A percentile compares a stretch with the other conserved stretches of the same genome.
phyloP scores from a whole-genome alignment of 805 yeast genomes.

The Saturnispora sekii region DNA sequence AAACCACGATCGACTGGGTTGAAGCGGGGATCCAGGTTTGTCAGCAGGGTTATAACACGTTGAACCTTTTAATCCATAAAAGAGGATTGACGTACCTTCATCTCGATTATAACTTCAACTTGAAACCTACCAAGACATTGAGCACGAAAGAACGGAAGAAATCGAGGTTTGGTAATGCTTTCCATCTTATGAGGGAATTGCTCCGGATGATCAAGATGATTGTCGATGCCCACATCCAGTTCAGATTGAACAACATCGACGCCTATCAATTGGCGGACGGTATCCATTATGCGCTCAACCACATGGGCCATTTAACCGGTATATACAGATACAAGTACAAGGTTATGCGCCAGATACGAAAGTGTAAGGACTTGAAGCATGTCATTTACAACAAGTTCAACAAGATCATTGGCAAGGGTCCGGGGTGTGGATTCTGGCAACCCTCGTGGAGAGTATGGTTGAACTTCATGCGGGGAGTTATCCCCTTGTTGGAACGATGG shows the following conservation, averaged over 20 bases:
- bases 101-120: slow-evolving; percentile 88
- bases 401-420: slow-evolving; percentile 86
- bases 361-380: slow-evolving; percentile 92
- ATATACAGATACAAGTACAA: slow-evolving; percentile 93
- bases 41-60: slow-evolving; percentile 89
- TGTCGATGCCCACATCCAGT: slow-evolving; percentile 92
- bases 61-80: slow-evolving; percentile 79
- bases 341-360: slow-evolving; percentile 96
- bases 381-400: slow-evolving; percentile 82
- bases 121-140: slow-evolving; percentile 92
- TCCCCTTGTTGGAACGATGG: slow-evolving; percentile 92
- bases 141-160: slow-evolving; percentile 95
- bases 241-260: slow-evolving; percentile 80
- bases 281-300: slow-evolving; percentile 79
- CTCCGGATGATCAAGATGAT: slow-evolving; percentile 72
- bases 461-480: slow-evolving; percentile 79
- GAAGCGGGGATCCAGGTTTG: slow-evolving; percentile 96
- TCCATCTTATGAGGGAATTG: slow-evolving; percentile 87
- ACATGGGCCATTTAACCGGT: slow-evolving; percentile 93
- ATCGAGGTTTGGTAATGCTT: slow-evolving; percentile 93
- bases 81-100: slow-evolving; percentile 88
- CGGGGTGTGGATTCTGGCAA: slow-evolving; percentile 99
- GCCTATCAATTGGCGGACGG: slow-evolving; percentile 95
- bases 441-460: slow-evolving; percentile 99
- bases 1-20: slow-evolving; percentile 93